Percentiles rank a stretch among this genome's conserved stretches.
phyloP scores from a whole-genome alignment of 1,139 yeast genomes.

The Lodderomyces elongisporus region DNA sequence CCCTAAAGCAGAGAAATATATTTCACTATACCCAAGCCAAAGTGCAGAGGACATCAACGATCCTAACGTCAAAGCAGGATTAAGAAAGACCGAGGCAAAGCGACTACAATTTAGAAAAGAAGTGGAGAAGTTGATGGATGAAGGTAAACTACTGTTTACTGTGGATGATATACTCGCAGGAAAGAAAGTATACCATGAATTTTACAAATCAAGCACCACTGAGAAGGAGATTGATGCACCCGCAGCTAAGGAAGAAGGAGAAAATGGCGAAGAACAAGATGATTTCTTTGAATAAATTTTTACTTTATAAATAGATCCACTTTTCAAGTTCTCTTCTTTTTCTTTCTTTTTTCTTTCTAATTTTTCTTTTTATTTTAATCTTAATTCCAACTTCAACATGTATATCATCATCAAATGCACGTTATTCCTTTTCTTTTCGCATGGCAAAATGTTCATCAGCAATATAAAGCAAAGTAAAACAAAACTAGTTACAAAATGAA shows the following conservation, averaged over 20 bases:
- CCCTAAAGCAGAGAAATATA: conserved; percentile 77
- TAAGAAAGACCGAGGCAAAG: conserved; percentile 44
- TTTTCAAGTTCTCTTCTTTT: neutral
- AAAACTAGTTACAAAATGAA: too few species aligned
- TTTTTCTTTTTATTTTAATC: too few species aligned
- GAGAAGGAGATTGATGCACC: conserved; percentile 43
- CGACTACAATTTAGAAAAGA: conserved; percentile 48
- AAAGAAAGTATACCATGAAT: conserved; percentile 16
- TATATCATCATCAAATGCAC: too few species aligned
- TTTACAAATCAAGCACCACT: conserved; percentile 6
- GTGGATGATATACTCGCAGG: conserved; percentile 56
- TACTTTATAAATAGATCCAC: too few species aligned
- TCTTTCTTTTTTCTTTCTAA: neutral
- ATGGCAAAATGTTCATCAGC: too few species aligned
- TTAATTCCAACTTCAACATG: too few species aligned
- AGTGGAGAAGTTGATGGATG: conserved; percentile 47
- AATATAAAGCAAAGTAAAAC: too few species aligned
- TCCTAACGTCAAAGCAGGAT: conserved; percentile 43
- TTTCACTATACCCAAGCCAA: conserved; percentile 60
- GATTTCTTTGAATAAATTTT: conserved; percentile 37
- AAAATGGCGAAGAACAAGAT: conserved; percentile 26
- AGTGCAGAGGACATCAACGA: conserved; percentile 24
- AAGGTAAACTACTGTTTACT: conserved; percentile 50
- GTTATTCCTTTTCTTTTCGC: too few species aligned
- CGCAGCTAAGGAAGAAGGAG: conserved; percentile 15